A percentile compares a stretch with the other conserved stretches of the same genome.
These are phyloP conservation scores for Trichoderma hamatum DNA, from an alignment of 2,329 filamentous ascomycete species.

Conservation along the genomic window DNA sequence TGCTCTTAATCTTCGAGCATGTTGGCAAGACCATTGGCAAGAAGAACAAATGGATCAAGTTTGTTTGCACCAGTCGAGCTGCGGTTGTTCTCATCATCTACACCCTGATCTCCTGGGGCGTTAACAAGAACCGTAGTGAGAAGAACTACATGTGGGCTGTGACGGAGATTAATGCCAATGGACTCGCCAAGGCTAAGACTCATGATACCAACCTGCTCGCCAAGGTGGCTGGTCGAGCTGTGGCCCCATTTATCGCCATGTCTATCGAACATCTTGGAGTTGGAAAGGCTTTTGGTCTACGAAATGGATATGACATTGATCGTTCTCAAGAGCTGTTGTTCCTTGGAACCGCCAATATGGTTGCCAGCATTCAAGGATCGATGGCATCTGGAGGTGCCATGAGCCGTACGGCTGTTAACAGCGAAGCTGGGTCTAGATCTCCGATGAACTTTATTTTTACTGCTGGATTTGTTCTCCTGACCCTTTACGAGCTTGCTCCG, in stretches of 20 bases:
- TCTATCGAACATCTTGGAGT: slow-evolving; percentile 67
- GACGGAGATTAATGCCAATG: slow-evolving; percentile 58
- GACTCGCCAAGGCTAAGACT: slow-evolving; percentile 54
- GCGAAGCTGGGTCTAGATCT: slow-evolving; percentile 63
- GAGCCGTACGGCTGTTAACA: slow-evolving; percentile 69
- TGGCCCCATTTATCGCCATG: slow-evolving; percentile 64
- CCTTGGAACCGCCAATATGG: slow-evolving; percentile 63
- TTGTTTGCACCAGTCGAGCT: slow-evolving; percentile 62
- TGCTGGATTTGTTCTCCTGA: slow-evolving; percentile 62
- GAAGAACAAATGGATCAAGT: slow-evolving; percentile 60
- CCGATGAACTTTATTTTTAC: slow-evolving; percentile 64
- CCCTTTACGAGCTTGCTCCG: slow-evolving; percentile 62
- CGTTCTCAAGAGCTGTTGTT: slow-evolving; percentile 68
- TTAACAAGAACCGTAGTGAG: slow-evolving; percentile 57
- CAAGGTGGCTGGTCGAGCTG: slow-evolving; percentile 56
- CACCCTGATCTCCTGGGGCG: slow-evolving; percentile 64
- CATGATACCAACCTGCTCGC: slow-evolving; percentile 53
- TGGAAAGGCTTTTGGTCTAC: slow-evolving; percentile 63
- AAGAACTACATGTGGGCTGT: slow-evolving; percentile 57
- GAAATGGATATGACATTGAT: slow-evolving; percentile 65
- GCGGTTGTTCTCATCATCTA: slow-evolving; percentile 64
- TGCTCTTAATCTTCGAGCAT: slow-evolving; percentile 60
- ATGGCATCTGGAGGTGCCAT: slow-evolving; percentile 69
- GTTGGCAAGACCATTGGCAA: slow-evolving; percentile 62
- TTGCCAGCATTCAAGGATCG: slow-evolving; percentile 66